phyloP scores from a whole-genome alignment of 2,329 filamentous ascomycete species.

The Venturiaceae sp. region DNA sequence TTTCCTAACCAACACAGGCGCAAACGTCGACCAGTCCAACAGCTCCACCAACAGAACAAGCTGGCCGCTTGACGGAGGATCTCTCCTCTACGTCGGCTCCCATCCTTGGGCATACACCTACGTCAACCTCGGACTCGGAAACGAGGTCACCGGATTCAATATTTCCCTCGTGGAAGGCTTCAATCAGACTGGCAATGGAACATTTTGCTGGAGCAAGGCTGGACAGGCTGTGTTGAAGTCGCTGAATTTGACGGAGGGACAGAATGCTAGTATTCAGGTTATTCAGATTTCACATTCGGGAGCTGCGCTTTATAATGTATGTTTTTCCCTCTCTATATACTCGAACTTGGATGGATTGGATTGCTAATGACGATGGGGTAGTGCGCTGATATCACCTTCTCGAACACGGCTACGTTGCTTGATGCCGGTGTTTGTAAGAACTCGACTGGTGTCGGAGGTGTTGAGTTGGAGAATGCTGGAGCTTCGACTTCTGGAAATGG shows the following conservation, averaged over 20 bases:
- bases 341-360: not conserved
- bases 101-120: slow-evolving; percentile 36
- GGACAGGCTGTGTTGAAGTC: slow-evolving; percentile 16
- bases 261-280: slow-evolving; percentile 34
- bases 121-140: slow-evolving; percentile 35
- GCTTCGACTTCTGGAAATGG: not conserved
- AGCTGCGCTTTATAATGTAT: slow-evolving; percentile 33
- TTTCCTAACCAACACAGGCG: slow-evolving; percentile 18
- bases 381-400: slow-evolving; percentile 36
- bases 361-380: slow-evolving; percentile 10
- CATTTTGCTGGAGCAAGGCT: slow-evolving; percentile 33
- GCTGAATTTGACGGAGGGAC: slow-evolving; percentile 20
- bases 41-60: slow-evolving; percentile 31
- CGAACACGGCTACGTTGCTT: slow-evolving; percentile 25
- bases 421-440: slow-evolving; percentile 27
- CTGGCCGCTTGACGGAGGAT: slow-evolving; percentile 36
- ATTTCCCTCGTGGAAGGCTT: slow-evolving; percentile 32
- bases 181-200: slow-evolving; percentile 39
- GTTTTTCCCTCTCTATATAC: slow-evolving; percentile 10
- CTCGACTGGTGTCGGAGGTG: slow-evolving; percentile 27
- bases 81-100: slow-evolving; percentile 28
- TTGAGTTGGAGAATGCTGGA: slow-evolving; percentile 17
- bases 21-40: slow-evolving; percentile 27
- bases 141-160: slow-evolving; percentile 31
- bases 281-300: slow-evolving; percentile 32